These are phyloP conservation scores for Ambrosiella xylebori DNA, from an alignment of 2,329 filamentous ascomycete species.

Conservation along the genomic window DNA sequence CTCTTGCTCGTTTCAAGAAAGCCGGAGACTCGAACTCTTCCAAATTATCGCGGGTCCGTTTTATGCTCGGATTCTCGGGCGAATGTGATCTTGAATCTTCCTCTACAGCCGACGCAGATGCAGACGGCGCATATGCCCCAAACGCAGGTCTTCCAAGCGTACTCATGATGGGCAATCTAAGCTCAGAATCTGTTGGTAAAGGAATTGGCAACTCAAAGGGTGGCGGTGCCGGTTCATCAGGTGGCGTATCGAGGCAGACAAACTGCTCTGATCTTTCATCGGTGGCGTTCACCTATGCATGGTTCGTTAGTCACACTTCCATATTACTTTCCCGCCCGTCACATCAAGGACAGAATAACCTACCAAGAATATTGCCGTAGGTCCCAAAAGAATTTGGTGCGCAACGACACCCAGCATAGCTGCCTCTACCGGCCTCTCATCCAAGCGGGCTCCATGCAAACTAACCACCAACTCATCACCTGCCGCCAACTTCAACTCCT, in stretches of 20 bases:
- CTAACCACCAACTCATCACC: conserved; percentile 58
- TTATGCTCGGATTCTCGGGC: background rate
- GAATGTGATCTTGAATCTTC: conserved; percentile 1
- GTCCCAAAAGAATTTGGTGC: conserved; percentile 40
- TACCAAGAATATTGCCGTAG: conserved; percentile 32
- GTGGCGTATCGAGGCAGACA: conserved; percentile 32
- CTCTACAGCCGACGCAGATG: background rate
- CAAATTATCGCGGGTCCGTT: conserved; percentile 20
- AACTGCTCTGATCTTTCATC: conserved; percentile 20
- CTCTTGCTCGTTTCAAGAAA: conserved; percentile 54
- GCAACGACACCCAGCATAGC: conserved; percentile 35
- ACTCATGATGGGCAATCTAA: conserved; percentile 13
- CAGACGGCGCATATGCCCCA: conserved; percentile 10
- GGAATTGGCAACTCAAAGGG: conserved; percentile 14
- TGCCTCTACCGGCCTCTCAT: conserved; percentile 31
- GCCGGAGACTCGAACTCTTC: conserved; percentile 59
- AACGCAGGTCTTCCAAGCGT: conserved; percentile 3
- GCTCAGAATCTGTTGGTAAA: conserved; percentile 4
- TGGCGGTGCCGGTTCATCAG: conserved; percentile 15
- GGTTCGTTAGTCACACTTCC: background rate
- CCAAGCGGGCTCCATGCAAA: conserved; percentile 52
- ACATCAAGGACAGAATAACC: background rate
- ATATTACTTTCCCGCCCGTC: background rate
- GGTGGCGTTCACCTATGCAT: conserved; percentile 4
- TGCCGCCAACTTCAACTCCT: conserved; percentile 51